Evolutionary conservation across 2,329 filamentous ascomycete species (phyloP).

Genomic region (Xylariaceae sp.): DNA sequence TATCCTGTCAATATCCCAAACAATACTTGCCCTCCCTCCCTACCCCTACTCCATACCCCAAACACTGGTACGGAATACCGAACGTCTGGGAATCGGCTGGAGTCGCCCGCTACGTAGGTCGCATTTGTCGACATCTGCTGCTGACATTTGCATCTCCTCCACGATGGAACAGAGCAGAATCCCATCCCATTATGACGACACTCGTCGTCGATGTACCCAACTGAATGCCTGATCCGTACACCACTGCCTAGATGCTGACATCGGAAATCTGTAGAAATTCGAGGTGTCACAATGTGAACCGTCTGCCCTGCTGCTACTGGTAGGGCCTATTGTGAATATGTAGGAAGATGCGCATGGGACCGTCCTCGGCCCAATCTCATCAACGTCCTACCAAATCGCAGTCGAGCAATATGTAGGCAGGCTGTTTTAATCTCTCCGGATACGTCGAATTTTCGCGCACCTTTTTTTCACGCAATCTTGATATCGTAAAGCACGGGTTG

Average conservation of each 20-base stretch:
- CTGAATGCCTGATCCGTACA: neutral
- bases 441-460: neutral
- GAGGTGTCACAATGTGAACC: neutral
- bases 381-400: neutral
- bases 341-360: neutral
- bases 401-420: neutral
- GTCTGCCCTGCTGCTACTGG: neutral
- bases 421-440: neutral
- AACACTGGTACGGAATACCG: too few species aligned
- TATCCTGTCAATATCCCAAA: neutral
- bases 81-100: neutral
- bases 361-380: constrained; percentile 2
- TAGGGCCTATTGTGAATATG: neutral
- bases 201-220: neutral
- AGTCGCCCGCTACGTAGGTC: neutral
- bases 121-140: neutral
- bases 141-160: neutral
- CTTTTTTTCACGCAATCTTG: neutral
- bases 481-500: neutral
- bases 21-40: too few species aligned
- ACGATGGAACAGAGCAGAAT: neutral
- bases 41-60: too few species aligned
- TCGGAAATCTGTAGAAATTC: neutral
- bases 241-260: neutral
- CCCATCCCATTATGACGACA: neutral